Conservation (phyloP, 148 eudicot genomes). For the Suaeda aralocaspica region DNA sequence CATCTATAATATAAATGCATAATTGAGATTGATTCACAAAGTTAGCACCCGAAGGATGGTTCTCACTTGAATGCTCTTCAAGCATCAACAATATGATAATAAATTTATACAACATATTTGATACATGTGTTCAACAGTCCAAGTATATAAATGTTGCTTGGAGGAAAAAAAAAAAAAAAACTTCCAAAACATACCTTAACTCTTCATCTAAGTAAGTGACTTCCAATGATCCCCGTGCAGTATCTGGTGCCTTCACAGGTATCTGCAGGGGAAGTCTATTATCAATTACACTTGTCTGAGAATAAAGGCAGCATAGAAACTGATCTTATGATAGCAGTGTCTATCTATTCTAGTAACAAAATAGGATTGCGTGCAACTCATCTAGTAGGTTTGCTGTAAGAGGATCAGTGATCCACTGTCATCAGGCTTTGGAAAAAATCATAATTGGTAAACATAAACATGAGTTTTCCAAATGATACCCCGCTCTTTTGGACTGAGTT, state of each 20-base stretch:
- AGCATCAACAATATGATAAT: no score
- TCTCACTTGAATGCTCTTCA: not conserved
- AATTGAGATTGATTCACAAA: no score
- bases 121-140: no score
- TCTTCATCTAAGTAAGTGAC: conserved; percentile 93
- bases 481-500: no score
- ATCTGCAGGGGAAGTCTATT: conserved; percentile 36
- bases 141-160: no score
- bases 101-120: no score
- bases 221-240: conserved; percentile 73
- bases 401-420: not conserved
- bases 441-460: no score
- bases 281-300: conserved; percentile 3
- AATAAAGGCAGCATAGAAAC: not conserved
- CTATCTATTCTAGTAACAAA: not conserved
- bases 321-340: not conserved
- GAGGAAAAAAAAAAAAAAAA: no score
- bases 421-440: no score
- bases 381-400: no score
- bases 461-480: no score
- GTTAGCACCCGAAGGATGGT: not conserved
- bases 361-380: not conserved
- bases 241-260: conserved; percentile 91
- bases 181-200: conserved; percentile 43
- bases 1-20: no score